Conservation (phyloP, 1,139 yeast species). For the Blastobotrys petasosporus region DNA sequence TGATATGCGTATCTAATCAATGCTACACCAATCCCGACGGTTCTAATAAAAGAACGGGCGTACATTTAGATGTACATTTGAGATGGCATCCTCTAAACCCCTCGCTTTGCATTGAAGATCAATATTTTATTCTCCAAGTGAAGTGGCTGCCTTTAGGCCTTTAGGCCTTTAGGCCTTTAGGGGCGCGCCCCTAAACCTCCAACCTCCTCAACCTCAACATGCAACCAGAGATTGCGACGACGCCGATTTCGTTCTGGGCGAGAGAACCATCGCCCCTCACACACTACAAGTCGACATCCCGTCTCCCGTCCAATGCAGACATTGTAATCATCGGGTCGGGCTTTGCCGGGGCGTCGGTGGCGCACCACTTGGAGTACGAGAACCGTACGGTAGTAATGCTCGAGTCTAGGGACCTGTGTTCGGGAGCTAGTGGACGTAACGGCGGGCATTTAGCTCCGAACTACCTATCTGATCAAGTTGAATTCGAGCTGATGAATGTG, state of each 20-base stretch:
- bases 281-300: constrained; percentile 19
- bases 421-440: constrained; percentile 47
- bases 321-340: constrained; percentile 40
- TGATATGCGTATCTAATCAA: too few species aligned
- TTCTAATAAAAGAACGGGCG: too few species aligned
- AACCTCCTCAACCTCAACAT: too few species aligned
- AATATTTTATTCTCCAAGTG: too few species aligned
- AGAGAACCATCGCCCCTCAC: constrained; percentile 16
- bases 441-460: constrained; percentile 45
- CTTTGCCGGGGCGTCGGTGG: constrained; percentile 39
- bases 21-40: too few species aligned
- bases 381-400: constrained; percentile 32
- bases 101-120: too few species aligned
- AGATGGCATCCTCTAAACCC: too few species aligned
- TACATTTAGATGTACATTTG: too few species aligned
- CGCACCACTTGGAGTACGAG: constrained; percentile 27
- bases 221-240: constrained; percentile 12
- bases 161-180: too few species aligned
- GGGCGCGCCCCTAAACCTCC: too few species aligned
- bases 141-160: too few species aligned
- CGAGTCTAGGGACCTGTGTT: constrained; percentile 41
- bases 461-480: constrained; percentile 26
- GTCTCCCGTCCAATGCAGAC: constrained; percentile 31
- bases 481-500: constrained; percentile 24
- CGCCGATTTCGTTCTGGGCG: constrained; percentile 21